Conservation (phyloP, 169 alveolate species). For the Plasmodium ovale region DNA sequence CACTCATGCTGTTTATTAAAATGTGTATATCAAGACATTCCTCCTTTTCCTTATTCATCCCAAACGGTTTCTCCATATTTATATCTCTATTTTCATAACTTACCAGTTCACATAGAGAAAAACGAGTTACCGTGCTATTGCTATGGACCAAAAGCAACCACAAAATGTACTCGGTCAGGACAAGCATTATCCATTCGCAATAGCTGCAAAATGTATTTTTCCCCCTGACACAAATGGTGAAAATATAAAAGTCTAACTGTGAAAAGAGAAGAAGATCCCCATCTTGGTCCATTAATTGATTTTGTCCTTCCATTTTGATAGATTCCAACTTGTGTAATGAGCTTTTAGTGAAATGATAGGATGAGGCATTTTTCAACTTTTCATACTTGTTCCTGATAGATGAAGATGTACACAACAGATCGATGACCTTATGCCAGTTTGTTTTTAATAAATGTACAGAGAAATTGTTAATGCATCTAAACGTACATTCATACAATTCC, state of each 20-base stretch:
- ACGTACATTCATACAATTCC: constrained; percentile 62
- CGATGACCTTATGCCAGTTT: constrained; percentile 75
- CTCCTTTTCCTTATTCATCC: not conserved
- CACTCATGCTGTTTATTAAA: constrained; percentile 65
- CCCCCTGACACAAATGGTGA: constrained; percentile 2
- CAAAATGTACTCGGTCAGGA: constrained; percentile 12
- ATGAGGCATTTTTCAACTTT: not conserved
- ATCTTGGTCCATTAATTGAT: too few relatives aligned
- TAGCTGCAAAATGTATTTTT: not conserved
- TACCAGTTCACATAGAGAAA: constrained; percentile 20
- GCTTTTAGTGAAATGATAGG: too few relatives aligned
- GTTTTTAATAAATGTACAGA: constrained; percentile 77
- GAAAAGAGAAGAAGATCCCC: too few relatives aligned
- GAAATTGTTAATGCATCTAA: constrained; percentile 76
- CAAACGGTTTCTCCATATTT: not conserved
- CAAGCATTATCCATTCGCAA: constrained; percentile 17
- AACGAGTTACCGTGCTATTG: constrained; percentile 46
- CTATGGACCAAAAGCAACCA: constrained; percentile 33
- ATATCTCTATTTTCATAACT: not conserved
- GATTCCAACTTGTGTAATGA: too few relatives aligned
- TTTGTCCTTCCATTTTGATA: too few relatives aligned
- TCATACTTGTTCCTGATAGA: constrained; percentile 16
- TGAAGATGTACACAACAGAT: constrained; percentile 12
- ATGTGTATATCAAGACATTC: constrained; percentile 1
- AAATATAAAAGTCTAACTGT: constrained; percentile 38